Conservation (phyloP, 2,329 filamentous ascomycete genomes). For the Neoscytalidium dimidiatum region DNA sequence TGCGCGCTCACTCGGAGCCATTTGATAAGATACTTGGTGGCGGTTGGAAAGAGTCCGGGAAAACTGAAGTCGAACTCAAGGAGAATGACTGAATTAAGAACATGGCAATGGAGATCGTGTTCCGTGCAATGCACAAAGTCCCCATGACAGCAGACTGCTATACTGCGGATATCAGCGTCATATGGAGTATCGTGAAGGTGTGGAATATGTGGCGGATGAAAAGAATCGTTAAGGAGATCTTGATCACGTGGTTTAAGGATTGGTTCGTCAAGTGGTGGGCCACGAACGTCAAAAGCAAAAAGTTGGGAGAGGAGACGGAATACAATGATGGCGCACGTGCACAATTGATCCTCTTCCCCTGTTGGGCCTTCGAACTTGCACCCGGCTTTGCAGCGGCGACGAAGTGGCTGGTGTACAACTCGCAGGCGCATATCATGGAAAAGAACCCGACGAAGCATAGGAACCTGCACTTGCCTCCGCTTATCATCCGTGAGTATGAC, state of each 20-base stretch:
- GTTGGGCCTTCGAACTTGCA: slow-evolving; percentile 32
- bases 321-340: not conserved
- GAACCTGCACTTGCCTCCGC: not conserved
- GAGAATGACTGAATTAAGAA: not conserved
- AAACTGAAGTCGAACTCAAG: not conserved
- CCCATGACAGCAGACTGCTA: not conserved
- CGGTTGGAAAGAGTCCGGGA: not conserved
- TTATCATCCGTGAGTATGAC: not conserved
- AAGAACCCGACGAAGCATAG: slow-evolving; percentile 23
- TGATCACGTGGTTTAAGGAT: not conserved
- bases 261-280: not conserved
- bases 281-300: not conserved
- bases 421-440: slow-evolving; percentile 30
- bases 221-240: not conserved
- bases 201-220: not conserved
- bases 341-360: slow-evolving; percentile 28
- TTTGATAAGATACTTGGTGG: not conserved
- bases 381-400: slow-evolving; percentile 30
- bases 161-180: not conserved
- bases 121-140: not conserved
- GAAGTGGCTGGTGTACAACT: slow-evolving; percentile 35
- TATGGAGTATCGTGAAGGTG: not conserved
- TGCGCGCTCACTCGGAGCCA: not conserved
- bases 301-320: not conserved
- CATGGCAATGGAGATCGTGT: not conserved